Base-by-base conservation (phyloP, 306 rosid species). In the Macrotyloma uniflorum region DNA sequence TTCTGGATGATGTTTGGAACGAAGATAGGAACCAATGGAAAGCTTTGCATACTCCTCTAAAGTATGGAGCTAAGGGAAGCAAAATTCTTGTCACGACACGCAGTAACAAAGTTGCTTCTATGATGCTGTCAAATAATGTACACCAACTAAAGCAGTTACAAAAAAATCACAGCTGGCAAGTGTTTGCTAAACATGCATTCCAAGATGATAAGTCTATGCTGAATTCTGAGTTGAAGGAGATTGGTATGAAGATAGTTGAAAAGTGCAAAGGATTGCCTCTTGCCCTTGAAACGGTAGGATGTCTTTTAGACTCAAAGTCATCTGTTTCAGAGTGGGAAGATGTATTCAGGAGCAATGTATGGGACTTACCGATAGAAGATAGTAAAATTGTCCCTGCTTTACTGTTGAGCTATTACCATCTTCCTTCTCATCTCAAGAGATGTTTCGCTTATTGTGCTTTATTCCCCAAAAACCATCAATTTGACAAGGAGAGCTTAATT, bases 401-500 rank as follows among this genome's bases (percentile, higher is more conserved):
- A n/a, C 8, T 15, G 8, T 16, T 72, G 53, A 72, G 77, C 67
- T 72, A 72, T 43, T 50, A 72, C 14, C 63, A 72, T 22, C 77
- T 72, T 22, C 77, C 77, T 53, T 55, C 77, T 36, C 24, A 38
- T 72, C 66, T 55, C 0, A 72, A 55, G 5, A 55, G 67, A 28
- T 72, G 77, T 38, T 72, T 72, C 40, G 67, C 42, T 23, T 72
- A 36, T 5, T 55, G 77, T 24, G 18, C 67, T 1, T 1, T 72
- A 38, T 72, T 72, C 6, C 55, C 77, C 16, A 72, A 72, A 58
- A 55, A 58, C 6, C 55, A 22, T 35, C 2, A 0, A 51, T 72
- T 55, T 55, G 67, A 23, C 7, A 72, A 55, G 54, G 77, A 20
- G 33, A 2, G 9, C 15, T 23, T 72, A 26, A 24, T 72, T 22